Conservation (phyloP, 2,329 filamentous ascomycete species). For the Cladophialophora immunda region DNA sequence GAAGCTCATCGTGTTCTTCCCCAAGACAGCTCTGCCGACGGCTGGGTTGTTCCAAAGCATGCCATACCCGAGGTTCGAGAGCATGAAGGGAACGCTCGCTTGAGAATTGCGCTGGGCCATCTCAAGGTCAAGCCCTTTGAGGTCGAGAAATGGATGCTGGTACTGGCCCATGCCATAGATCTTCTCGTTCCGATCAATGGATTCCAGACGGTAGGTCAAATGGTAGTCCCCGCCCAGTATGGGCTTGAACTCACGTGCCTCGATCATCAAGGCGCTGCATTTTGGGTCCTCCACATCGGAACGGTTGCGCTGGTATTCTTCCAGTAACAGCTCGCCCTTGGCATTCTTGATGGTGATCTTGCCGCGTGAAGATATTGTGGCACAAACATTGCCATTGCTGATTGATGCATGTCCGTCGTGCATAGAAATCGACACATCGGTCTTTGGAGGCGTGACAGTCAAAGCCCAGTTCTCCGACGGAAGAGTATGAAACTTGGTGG, state of each 20-base stretch:
- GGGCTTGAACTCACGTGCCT: constrained; percentile 67
- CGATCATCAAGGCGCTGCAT: constrained; percentile 64
- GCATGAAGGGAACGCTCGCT: constrained; percentile 69
- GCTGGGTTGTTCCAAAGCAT: constrained; percentile 73
- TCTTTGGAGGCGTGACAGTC: constrained; percentile 18
- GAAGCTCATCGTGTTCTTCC: constrained; percentile 68
- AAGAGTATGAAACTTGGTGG: constrained; percentile 49
- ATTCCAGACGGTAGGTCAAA: constrained; percentile 68
- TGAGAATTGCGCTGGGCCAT: constrained; percentile 73
- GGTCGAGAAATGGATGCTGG: constrained; percentile 69
- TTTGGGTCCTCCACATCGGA: constrained; percentile 64
- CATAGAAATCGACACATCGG: constrained; percentile 27
- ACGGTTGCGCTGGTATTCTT: constrained; percentile 63
- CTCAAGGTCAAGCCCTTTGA: constrained; percentile 70
- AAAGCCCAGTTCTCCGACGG: constrained; percentile 51
- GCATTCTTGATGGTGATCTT: constrained; percentile 60
- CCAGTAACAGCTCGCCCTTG: constrained; percentile 55
- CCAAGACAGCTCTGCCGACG: constrained; percentile 68
- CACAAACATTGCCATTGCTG: constrained; percentile 59
- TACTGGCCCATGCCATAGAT: constrained; percentile 77
- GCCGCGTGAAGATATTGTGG: constrained; percentile 56
- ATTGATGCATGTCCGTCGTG: constrained; percentile 28
- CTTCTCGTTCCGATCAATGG: constrained; percentile 62
- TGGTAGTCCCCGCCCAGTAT: constrained; percentile 63
- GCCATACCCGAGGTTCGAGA: constrained; percentile 69